Conservation (phyloP, 768 basidiomycete species). For the Fistulinella prunicolor region DNA sequence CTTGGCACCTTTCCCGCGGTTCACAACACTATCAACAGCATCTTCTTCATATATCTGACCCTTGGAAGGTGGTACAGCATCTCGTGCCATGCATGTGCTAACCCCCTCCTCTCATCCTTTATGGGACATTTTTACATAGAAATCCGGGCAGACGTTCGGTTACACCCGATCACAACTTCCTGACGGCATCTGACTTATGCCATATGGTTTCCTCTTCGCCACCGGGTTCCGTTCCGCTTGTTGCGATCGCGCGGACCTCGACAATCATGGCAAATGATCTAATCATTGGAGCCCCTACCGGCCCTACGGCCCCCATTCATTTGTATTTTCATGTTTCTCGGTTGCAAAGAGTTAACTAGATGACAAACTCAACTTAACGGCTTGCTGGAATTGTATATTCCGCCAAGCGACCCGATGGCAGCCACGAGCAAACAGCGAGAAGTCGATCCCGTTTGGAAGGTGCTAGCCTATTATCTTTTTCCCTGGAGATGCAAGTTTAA, state of each 20-base stretch:
- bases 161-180: conserved; percentile 24
- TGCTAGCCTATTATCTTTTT: conserved; percentile 19
- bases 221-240: conserved; percentile 30
- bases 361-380: conserved; percentile 9
- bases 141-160: conserved; percentile 12
- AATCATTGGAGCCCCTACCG: conserved; percentile 19
- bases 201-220: conserved; percentile 24
- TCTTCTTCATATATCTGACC: conserved; percentile 21
- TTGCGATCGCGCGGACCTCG: conserved; percentile 24
- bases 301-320: conserved; percentile 16
- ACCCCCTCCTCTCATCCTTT: conserved; percentile 7
- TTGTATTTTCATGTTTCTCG: conserved; percentile 9
- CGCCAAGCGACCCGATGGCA: conserved; percentile 8
- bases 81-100: conserved; percentile 17
- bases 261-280: conserved; percentile 20
- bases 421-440: conserved; percentile 15
- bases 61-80: conserved; percentile 20
- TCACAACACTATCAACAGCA: conserved; percentile 6
- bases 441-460: conserved; percentile 22
- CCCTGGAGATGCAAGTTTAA: conserved; percentile 17
- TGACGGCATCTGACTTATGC: conserved; percentile 27
- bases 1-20: conserved; percentile 7
- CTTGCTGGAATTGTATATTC: conserved; percentile 2
- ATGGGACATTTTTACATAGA: conserved; percentile 18
- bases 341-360: conserved; percentile 10